Evolutionary conservation across 805 yeast species (phyloP).

Genomic region (Saitoella complicata): DNA sequence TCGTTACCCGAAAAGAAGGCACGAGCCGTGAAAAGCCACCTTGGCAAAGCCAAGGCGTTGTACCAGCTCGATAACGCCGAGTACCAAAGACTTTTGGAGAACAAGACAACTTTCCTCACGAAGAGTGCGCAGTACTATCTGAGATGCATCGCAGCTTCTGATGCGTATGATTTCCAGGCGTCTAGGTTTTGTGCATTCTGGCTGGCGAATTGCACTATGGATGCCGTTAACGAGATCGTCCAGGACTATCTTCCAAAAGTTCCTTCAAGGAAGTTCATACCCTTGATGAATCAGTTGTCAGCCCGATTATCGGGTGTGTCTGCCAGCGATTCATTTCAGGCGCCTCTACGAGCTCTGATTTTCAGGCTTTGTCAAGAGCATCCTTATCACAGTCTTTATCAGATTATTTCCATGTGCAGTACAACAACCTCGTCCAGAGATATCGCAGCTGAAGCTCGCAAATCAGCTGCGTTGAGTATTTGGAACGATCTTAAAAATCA

Average conservation of each 20-base stretch:
- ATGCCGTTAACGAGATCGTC: conserved; percentile 29
- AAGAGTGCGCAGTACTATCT: conserved; percentile 47
- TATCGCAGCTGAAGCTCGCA: too few species aligned
- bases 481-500: neutral
- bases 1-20: conserved; percentile 31
- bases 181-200: conserved; percentile 74
- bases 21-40: conserved; percentile 30
- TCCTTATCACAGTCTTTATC: conserved; percentile 60
- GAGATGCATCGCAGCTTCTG: conserved; percentile 32
- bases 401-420: conserved; percentile 14
- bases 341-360: conserved; percentile 32
- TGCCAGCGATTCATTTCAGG: conserved; percentile 40
- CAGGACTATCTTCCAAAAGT: conserved; percentile 24
- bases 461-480: too few species aligned
- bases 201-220: conserved; percentile 43
- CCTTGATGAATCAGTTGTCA: conserved; percentile 66
- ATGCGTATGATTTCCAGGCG: conserved; percentile 34
- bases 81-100: conserved; percentile 24
- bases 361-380: conserved; percentile 34
- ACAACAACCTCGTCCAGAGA: neutral
- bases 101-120: conserved; percentile 29
- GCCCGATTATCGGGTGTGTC: conserved; percentile 36
- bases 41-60: conserved; percentile 15
- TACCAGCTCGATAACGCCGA: conserved; percentile 34
- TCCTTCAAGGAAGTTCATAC: conserved; percentile 46